Base-by-base conservation (phyloP, 179 eudicot genomes). In the Beta corolliflora region DNA sequence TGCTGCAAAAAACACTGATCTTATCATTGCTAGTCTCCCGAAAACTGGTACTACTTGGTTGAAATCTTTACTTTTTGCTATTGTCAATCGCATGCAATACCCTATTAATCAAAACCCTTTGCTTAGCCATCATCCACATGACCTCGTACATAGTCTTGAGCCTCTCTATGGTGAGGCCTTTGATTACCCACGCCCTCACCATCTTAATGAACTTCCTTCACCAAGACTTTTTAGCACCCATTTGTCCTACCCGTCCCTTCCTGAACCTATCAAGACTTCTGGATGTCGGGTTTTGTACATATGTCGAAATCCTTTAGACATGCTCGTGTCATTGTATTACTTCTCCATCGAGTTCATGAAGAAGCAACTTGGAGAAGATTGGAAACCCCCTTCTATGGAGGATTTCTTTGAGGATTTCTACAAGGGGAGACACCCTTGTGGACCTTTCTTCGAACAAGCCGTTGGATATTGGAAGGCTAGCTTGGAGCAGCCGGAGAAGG, bases 1-100 rank as follows among this genome's bases (percentile, higher is more conserved):
- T 29, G 73, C 7, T 18, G 78, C 82, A 29, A 46, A 44, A 16
- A 54, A 80, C 64, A 73, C 72, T 15, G 77, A 80, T 50, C 72
- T 80, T 31, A 80, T 80, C 25, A 54, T 80, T 3, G 77, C 78
- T 36, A 80, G 82, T 77, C 74, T 73, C 4, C 78, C 82, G 0
- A 80, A 80, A 29, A 80, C 82, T 8, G 82, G 77, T 45, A 80
- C 82, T 13, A 80, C 82, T 1, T 80, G 82, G 72, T 80, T 80
- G 71, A 80, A 80, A 52, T 80, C 82, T 1, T 63, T 80, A 19
- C 82, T 80, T 15, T 79, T 21, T 23, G 48, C 81, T 29, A 25
- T 71, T n/a, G 59, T 59, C 46, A 79, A 79, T 66, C 76, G 81
- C 15, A n/a, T 31, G 31, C 56, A 68, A 8, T 68, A 54, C 13